Evolutionary conservation across 306 rosid genomes (phyloP).

Genomic region (Casuarina cunninghamiana): DNA sequence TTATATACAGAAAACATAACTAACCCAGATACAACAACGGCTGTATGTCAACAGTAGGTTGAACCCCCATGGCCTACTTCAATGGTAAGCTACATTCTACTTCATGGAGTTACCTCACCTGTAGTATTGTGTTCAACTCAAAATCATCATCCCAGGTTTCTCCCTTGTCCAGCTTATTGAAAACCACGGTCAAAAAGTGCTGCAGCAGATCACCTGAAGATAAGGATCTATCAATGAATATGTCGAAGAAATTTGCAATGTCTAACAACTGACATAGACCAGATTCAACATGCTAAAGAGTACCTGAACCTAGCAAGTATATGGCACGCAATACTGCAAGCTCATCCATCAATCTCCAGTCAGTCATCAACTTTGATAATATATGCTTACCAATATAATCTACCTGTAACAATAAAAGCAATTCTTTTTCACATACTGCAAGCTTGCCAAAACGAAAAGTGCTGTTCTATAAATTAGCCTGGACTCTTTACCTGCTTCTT

Average conservation of each 20-base stretch:
- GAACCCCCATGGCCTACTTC: slow-evolving; percentile 6
- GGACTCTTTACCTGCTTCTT: slow-evolving; percentile 70
- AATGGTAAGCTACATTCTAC: slow-evolving; percentile 17
- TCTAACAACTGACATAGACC: slow-evolving; percentile 13
- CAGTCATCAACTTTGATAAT: slow-evolving; percentile 83
- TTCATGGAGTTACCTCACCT: slow-evolving; percentile 54
- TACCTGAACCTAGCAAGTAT: slow-evolving; percentile 97
- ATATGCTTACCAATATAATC: slow-evolving; percentile 83
- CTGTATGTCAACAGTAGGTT: slow-evolving; percentile 10
- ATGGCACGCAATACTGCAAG: slow-evolving; percentile 91
- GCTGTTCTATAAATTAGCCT: slow-evolving; percentile 26
- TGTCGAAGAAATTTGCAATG: slow-evolving; percentile 27
- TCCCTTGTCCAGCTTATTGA: slow-evolving; percentile 84
- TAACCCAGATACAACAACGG: slow-evolving; percentile 5
- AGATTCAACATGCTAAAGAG: slow-evolving; percentile 24
- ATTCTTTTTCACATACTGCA: slow-evolving; percentile 20
- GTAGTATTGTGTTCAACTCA: slow-evolving; percentile 86
- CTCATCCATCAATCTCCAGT: slow-evolving; percentile 97
- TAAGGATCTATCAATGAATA: slow-evolving; percentile 27
- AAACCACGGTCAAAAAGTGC: slow-evolving; percentile 85
- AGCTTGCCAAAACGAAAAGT: slow-evolving; percentile 12
- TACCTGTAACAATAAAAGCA: slow-evolving; percentile 53
- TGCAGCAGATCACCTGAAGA: slow-evolving; percentile 90
- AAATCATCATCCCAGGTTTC: slow-evolving; percentile 97
- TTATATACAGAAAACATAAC: neutral